Conservation (phyloP, 2,329 filamentous ascomycete species). For the Zymoseptoria brevis region DNA sequence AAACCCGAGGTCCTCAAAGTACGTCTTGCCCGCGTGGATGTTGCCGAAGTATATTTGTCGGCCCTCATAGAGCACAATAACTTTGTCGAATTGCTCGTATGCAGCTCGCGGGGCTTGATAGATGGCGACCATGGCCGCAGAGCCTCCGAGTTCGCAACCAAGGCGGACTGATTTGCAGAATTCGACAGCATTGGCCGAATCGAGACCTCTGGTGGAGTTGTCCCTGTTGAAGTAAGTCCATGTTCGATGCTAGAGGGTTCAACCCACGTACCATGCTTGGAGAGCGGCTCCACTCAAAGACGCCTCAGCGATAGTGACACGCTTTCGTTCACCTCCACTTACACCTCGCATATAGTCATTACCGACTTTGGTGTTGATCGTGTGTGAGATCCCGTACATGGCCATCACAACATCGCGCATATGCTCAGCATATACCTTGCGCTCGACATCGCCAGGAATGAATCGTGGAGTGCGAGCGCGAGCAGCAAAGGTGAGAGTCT, state of each 20-base stretch:
- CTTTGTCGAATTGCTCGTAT: constrained; percentile 64
- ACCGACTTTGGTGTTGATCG: constrained; percentile 62
- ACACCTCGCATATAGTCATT: constrained; percentile 70
- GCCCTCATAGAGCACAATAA: constrained; percentile 58
- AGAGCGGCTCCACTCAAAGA: constrained; percentile 52
- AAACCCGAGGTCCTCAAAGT: constrained; percentile 66
- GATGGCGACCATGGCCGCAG: constrained; percentile 62
- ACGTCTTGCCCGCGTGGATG: constrained; percentile 54
- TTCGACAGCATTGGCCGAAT: constrained; percentile 67
- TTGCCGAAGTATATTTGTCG: constrained; percentile 65
- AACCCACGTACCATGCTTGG: constrained; percentile 60
- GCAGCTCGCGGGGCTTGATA: constrained; percentile 64
- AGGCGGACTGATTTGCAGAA: constrained; percentile 64
- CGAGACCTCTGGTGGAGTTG: constrained; percentile 65
- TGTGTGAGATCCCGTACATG: constrained; percentile 67
- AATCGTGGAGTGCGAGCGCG: constrained; percentile 57
- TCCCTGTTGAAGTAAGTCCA: constrained; percentile 45
- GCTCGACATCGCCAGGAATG: constrained; percentile 51
- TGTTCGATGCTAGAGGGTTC: neutral
- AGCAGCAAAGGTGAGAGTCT: constrained; percentile 72
- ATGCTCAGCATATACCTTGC: constrained; percentile 51
- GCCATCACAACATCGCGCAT: constrained; percentile 67
- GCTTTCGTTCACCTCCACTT: constrained; percentile 66
- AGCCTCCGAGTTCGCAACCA: constrained; percentile 58
- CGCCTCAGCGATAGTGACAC: constrained; percentile 75